phyloP scores from a whole-genome alignment of 208 protist species.

The Leishmania gerbilli region DNA sequence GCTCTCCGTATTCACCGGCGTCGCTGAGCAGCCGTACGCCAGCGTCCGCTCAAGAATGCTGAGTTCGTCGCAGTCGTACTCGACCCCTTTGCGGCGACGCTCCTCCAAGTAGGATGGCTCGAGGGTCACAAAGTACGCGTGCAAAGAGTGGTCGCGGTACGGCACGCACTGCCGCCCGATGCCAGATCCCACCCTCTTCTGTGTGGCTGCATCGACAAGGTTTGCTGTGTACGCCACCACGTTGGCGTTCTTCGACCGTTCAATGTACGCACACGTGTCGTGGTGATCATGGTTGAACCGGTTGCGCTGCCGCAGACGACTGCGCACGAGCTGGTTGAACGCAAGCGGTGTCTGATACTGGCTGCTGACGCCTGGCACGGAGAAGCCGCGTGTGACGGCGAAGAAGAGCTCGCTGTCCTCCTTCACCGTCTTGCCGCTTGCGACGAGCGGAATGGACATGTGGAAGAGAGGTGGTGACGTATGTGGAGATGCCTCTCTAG shows the following conservation, averaged over 20 bases:
- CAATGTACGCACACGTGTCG: slow-evolving; percentile 85
- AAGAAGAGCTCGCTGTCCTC: slow-evolving; percentile 38
- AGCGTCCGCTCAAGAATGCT: slow-evolving; percentile 74
- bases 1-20: slow-evolving; percentile 25
- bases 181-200: slow-evolving; percentile 29
- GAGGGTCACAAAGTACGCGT: slow-evolving; percentile 76
- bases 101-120: slow-evolving; percentile 62
- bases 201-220: slow-evolving; percentile 21
- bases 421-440: slow-evolving; percentile 28
- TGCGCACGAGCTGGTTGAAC: slow-evolving; percentile 50
- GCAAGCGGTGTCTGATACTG: slow-evolving; percentile 25
- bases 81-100: slow-evolving; percentile 39
- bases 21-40: slow-evolving; percentile 71
- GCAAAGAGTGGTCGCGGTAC: slow-evolving; percentile 47
- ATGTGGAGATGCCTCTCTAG: slow-evolving; percentile 8
- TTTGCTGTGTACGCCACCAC: slow-evolving; percentile 79
- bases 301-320: slow-evolving; percentile 41
- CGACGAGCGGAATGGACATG: slow-evolving; percentile 18
- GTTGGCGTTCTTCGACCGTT: slow-evolving; percentile 78
- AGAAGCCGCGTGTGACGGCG: slow-evolving; percentile 26
- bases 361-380: slow-evolving; percentile 30
- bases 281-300: slow-evolving; percentile 73
- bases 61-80: slow-evolving; percentile 64
- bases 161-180: slow-evolving; percentile 37
- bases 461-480: background rate